Conservation (phyloP, 192 early-diverging fungal species). For the Dissophora globulifera region DNA sequence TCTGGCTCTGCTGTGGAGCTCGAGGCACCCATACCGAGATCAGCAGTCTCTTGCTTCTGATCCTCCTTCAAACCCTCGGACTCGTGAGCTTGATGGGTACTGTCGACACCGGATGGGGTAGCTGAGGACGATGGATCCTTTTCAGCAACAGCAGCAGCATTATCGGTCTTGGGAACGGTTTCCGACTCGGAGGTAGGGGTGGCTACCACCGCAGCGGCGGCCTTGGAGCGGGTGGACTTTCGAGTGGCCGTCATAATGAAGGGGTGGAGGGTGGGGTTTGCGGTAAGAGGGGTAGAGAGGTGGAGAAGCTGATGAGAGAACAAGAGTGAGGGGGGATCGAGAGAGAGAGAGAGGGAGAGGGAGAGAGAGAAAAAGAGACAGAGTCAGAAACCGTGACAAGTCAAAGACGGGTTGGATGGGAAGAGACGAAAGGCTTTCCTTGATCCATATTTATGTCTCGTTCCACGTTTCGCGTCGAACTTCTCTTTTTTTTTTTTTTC, state of each 20-base stretch:
- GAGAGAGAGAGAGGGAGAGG: slow-evolving; percentile 7
- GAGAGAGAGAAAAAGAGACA: not conserved
- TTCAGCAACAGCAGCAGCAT: too few relatives aligned
- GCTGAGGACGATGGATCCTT: not conserved
- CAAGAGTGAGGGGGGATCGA: not conserved
- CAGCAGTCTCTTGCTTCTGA: slow-evolving; percentile 19
- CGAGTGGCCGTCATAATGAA: slow-evolving; percentile 14
- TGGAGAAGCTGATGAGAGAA: not conserved
- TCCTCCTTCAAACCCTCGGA: slow-evolving; percentile 15
- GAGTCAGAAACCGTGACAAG: too few relatives aligned
- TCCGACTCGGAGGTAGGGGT: not conserved
- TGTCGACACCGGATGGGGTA: not conserved
- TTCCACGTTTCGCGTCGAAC: too few relatives aligned
- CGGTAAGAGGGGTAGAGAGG: not conserved
- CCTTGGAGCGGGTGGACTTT: slow-evolving; percentile 12
- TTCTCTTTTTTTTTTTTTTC: slow-evolving; percentile 3
- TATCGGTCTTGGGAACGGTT: too few relatives aligned
- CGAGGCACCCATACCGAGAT: too few relatives aligned
- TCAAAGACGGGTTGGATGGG: too few relatives aligned
- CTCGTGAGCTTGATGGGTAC: slow-evolving; percentile 10
- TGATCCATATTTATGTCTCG: too few relatives aligned
- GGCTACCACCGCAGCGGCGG: slow-evolving; percentile 1
- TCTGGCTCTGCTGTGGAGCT: too few relatives aligned
- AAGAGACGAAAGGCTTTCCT: too few relatives aligned
- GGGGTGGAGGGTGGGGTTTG: not conserved